Evolutionary conservation across 768 basidiomycete genomes (phyloP).

Genomic region (Inosperma sp.): DNA sequence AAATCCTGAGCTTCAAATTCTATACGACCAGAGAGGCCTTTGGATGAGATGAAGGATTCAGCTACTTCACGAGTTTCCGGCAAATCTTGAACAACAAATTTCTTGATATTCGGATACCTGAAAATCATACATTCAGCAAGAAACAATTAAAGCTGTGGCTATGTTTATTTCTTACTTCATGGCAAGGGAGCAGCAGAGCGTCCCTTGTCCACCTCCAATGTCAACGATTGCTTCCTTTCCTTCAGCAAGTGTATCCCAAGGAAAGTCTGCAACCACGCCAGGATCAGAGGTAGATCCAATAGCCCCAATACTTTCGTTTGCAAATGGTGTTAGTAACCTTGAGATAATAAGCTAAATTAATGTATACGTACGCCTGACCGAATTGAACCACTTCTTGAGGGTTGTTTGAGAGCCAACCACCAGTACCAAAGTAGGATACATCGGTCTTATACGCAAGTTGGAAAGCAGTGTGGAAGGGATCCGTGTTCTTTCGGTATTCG

Average conservation of each 20-base stretch:
- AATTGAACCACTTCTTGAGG: conserved; percentile 35
- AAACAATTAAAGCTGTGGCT: neutral
- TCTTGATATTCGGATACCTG: conserved; percentile 36
- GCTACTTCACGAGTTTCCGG: conserved; percentile 34
- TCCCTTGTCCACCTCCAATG: conserved; percentile 39
- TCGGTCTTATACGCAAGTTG: conserved; percentile 36
- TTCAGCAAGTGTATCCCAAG: conserved; percentile 31
- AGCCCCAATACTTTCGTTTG: conserved; percentile 29
- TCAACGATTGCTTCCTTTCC: conserved; percentile 39
- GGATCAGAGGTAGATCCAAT: conserved; percentile 37
- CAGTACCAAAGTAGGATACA: conserved; percentile 32
- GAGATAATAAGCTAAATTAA: neutral
- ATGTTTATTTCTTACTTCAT: conserved; percentile 33
- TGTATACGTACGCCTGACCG: conserved; percentile 28
- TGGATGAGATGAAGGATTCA: conserved; percentile 31
- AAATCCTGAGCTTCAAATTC: conserved; percentile 38
- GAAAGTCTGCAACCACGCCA: conserved; percentile 37
- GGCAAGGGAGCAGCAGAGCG: conserved; percentile 35
- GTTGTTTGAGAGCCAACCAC: conserved; percentile 35
- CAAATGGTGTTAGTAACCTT: neutral
- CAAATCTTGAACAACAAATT: conserved; percentile 36
- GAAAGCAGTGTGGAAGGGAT: conserved; percentile 36
- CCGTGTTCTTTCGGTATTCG: conserved; percentile 31
- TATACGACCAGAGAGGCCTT: conserved; percentile 29
- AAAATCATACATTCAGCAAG: neutral